Evolutionary conservation across 2,329 filamentous ascomycete species (phyloP).

Genomic region (Nemania diffusa): DNA sequence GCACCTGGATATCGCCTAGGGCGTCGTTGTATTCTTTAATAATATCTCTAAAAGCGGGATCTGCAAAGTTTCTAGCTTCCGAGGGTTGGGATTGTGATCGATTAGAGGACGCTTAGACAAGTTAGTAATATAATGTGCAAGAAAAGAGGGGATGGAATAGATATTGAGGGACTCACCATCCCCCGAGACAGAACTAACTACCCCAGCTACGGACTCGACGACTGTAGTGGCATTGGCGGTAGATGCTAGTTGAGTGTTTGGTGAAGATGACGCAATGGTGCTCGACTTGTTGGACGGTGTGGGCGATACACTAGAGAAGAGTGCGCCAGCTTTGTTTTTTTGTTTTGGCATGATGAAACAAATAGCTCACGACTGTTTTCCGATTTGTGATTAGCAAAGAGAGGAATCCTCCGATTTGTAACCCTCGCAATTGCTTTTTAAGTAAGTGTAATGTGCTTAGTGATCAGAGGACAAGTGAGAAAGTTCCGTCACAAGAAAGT

Average conservation of each 20-base stretch:
- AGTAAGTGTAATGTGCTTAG: too few relatives aligned
- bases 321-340: not conserved
- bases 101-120: not conserved
- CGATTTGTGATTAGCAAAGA: not conserved
- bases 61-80: slow-evolving; percentile 29
- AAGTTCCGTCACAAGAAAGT: too few relatives aligned
- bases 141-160: not conserved
- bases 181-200: not conserved
- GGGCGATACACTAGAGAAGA: not conserved
- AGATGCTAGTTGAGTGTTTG: not conserved
- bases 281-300: not conserved
- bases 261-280: not conserved
- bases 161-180: slow-evolving; percentile 13
- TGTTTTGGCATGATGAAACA: not conserved
- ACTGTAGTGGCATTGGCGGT: not conserved
- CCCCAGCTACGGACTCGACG: not conserved
- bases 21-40: slow-evolving; percentile 71
- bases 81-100: not conserved
- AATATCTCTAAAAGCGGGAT: slow-evolving; percentile 58
- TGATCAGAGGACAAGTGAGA: too few relatives aligned
- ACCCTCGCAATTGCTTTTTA: too few relatives aligned
- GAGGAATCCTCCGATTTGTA: not conserved
- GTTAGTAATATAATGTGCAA: not conserved
- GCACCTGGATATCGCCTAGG: slow-evolving; percentile 71
- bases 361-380: not conserved